phyloP scores from a whole-genome alignment of 805 yeast genomes.

The baker's yeast (Saccharomyces cerevisiae) region DNA sequence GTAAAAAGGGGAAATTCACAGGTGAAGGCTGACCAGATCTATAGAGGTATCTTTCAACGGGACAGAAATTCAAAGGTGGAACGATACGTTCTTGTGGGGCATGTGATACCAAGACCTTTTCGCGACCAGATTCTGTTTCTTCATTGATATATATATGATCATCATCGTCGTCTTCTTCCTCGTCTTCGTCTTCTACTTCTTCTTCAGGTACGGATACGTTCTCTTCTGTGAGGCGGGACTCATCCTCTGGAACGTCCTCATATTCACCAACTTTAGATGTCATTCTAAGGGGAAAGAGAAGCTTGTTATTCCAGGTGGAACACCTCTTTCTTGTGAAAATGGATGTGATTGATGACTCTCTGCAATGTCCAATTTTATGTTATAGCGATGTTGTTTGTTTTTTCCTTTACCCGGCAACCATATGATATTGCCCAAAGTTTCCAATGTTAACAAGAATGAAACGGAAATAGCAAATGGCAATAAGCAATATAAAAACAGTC shows the following conservation, averaged over 20 bases:
- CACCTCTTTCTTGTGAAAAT: not conserved
- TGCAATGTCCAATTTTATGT: not conserved
- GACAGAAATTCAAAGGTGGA: constrained; percentile 92
- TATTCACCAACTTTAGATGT: not conserved
- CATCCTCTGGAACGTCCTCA: not conserved
- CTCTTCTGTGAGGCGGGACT: not conserved
- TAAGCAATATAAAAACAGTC: not conserved
- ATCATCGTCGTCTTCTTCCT: constrained; percentile 25
- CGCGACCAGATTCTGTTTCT: constrained; percentile 27
- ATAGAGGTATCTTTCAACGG: constrained; percentile 81
- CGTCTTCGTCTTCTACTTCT: constrained; percentile 13
- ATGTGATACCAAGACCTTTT: constrained; percentile 30
- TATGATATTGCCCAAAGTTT: too few species aligned
- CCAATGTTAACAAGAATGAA: not conserved
- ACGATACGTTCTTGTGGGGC: constrained; percentile 65
- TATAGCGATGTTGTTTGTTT: not conserved
- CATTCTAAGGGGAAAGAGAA: not conserved
- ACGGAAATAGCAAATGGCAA: not conserved
- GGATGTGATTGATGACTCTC: not conserved
- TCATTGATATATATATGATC: constrained; percentile 25
- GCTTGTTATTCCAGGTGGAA: not conserved
- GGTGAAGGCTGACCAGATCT: constrained; percentile 92
- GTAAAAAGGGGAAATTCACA: constrained; percentile 80
- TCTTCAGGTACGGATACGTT: not conserved
- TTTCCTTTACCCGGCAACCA: not conserved